Evolutionary conservation across 768 basidiomycete genomes (phyloP), one percentile per base, ranked within the genome.

Genomic region (Leccinum subtestaceum): DNA sequence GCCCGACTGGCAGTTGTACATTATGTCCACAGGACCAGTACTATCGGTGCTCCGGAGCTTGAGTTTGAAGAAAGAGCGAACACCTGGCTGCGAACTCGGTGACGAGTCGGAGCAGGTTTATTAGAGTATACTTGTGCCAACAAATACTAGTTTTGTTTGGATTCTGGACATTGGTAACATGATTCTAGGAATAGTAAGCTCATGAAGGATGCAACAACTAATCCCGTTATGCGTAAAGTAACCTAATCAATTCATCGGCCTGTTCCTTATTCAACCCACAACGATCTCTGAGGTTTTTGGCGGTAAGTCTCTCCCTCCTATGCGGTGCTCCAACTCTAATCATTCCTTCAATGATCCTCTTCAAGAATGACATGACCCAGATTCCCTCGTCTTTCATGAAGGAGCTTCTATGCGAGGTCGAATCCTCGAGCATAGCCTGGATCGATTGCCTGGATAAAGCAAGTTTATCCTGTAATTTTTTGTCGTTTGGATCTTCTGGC

Each of bases 311-410:
- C 27, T 60, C 56, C 45, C 6, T 65, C 58, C 3, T 63, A 46
- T 50, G 15, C 21, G 57, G 11, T 47, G 29, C 31, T 38, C 60
- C 56, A 50, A 52, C 49, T 36, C 8, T 62, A 8, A 68, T 49
- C 53, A 70, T 45, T 10, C 43, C 66, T 50, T 40, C 38, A 10
- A 64, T 55, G 19, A 69, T 53, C 38, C 5, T 63, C 43, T 7
- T 68, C 59, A 69, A 63, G 52, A 69, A 65, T 9, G 56, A 48
- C 69, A 70, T 63, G 32, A 69, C 62, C 68, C 68, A 68, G 36
- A 4, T 21, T 2, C n/a, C 58, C 34, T 60, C 61, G 27, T 66
- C 67, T 45, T 29, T 62, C 55, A 13, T 49, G 19, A 67, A 63
- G 27, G 56, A 34, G 15, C 27, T 57, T 8, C 66, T 66, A 34